phyloP scores from a whole-genome alignment of 2,329 filamentous ascomycete genomes.

The Seiridium cupressi region DNA sequence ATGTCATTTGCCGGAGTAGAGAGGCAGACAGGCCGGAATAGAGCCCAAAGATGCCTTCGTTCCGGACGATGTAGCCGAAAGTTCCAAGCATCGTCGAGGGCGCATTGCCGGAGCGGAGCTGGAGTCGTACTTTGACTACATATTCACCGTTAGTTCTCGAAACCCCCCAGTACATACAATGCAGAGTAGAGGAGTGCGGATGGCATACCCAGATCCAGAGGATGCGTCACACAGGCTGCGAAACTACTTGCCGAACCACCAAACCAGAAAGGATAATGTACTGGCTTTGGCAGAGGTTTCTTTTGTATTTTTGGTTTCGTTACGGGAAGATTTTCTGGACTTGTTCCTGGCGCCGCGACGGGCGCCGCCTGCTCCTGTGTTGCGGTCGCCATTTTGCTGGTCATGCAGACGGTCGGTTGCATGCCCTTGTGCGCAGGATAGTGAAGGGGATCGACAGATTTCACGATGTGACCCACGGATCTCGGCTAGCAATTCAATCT shows the following conservation, averaged over 20 bases:
- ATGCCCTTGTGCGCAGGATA: background rate
- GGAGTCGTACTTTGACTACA: slow-evolving; percentile 72
- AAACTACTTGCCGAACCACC: slow-evolving; percentile 91
- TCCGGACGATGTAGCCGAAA: slow-evolving; percentile 75
- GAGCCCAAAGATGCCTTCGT: slow-evolving; percentile 74
- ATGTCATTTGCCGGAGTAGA: slow-evolving; percentile 89
- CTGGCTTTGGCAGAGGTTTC: slow-evolving; percentile 37
- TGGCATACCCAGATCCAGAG: slow-evolving; percentile 79
- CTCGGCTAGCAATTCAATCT: slow-evolving; percentile 5
- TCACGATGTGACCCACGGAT: slow-evolving; percentile 3
- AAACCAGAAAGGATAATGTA: slow-evolving; percentile 85
- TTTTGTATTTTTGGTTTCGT: slow-evolving; percentile 27
- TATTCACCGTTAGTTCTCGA: background rate
- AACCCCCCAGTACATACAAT: background rate
- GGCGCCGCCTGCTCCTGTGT: slow-evolving; percentile 16
- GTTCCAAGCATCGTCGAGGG: slow-evolving; percentile 83
- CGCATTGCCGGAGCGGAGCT: slow-evolving; percentile 75
- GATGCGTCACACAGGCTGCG: slow-evolving; percentile 89
- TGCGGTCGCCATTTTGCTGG: slow-evolving; percentile 10
- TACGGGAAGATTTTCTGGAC: background rate
- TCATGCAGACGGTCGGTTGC: slow-evolving; percentile 9
- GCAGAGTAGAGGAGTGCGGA: background rate
- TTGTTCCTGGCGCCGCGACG: slow-evolving; percentile 11
- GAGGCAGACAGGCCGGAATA: slow-evolving; percentile 93
- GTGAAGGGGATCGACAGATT: background rate